Percentiles rank a stretch among this genome's conserved stretches.
phyloP scores from a whole-genome alignment of 805 yeast genomes.

The Ascoidea rubescens region DNA sequence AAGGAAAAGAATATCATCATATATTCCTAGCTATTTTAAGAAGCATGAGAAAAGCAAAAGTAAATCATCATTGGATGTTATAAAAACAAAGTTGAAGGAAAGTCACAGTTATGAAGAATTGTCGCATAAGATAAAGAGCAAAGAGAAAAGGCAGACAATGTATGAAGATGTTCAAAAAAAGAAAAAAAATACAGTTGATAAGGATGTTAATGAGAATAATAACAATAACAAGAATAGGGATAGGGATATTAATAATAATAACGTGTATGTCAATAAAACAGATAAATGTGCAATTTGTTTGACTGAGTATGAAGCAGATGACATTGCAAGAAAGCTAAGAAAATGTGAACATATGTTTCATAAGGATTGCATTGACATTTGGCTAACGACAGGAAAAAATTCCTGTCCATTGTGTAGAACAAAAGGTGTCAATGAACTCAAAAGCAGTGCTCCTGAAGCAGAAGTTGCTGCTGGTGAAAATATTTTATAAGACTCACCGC shows the following conservation, averaged over 20 bases:
- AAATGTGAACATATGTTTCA: conserved; percentile 41
- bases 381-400: conserved; percentile 39
- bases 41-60: too few species aligned
- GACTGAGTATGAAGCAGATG: conserved; percentile 30
- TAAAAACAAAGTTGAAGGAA: background rate
- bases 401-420: conserved; percentile 46
- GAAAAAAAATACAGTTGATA: background rate
- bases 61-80: too few species aligned
- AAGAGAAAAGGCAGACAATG: background rate
- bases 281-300: conserved; percentile 41
- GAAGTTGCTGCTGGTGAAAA: background rate
- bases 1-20: background rate
- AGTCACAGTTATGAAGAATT: background rate
- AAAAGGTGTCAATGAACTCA: conserved; percentile 20
- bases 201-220: background rate
- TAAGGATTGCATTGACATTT: conserved; percentile 40
- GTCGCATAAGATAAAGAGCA: background rate
- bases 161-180: background rate
- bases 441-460: background rate
- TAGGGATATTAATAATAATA: too few species aligned
- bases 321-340: conserved; percentile 28
- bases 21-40: background rate
- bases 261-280: conserved; percentile 6
- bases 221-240: background rate
- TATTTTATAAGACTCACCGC: too few species aligned